These are phyloP conservation scores for Psilocybe tampanensis DNA, from an alignment of 768 basidiomycete genomes.

Conservation along the genomic window DNA sequence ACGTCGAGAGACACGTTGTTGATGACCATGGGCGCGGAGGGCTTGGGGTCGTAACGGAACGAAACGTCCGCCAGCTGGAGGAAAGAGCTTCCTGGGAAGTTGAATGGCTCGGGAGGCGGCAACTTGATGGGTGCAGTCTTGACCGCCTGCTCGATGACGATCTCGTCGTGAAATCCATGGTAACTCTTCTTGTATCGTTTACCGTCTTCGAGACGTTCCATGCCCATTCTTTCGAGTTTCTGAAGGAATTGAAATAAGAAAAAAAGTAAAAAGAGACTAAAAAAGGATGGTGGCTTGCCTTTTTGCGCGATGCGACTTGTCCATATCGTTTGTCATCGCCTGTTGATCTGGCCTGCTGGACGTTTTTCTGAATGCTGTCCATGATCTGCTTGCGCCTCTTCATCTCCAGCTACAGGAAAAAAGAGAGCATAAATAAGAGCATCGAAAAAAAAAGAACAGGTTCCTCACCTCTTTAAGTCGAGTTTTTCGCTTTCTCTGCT, in stretches of 20 bases:
- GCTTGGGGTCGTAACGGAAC: too few relatives aligned
- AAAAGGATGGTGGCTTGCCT: constrained; percentile 25
- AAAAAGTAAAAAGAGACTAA: neutral
- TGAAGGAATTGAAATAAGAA: too few relatives aligned
- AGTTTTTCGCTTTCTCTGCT: constrained; percentile 45
- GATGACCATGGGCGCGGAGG: too few relatives aligned
- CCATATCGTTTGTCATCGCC: constrained; percentile 63
- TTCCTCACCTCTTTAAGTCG: constrained; percentile 46
- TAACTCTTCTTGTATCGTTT: constrained; percentile 34
- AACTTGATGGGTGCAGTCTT: constrained; percentile 34
- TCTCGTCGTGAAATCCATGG: constrained; percentile 32
- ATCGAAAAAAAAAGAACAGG: neutral
- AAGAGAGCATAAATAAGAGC: neutral
- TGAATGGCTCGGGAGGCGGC: constrained; percentile 33
- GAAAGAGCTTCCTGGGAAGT: constrained; percentile 31
- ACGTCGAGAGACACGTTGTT: too few relatives aligned
- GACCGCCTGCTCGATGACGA: constrained; percentile 38
- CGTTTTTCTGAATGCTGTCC: constrained; percentile 54
- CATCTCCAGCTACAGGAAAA: constrained; percentile 27
- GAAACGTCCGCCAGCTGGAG: constrained; percentile 35
- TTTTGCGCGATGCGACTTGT: constrained; percentile 58
- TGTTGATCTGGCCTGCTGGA: constrained; percentile 52
- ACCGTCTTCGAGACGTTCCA: constrained; percentile 33
- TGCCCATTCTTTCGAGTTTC: constrained; percentile 35
- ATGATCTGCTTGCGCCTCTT: constrained; percentile 47